phyloP scores from a whole-genome alignment of 176 grass and related monocot species.

The Areca catechu region DNA sequence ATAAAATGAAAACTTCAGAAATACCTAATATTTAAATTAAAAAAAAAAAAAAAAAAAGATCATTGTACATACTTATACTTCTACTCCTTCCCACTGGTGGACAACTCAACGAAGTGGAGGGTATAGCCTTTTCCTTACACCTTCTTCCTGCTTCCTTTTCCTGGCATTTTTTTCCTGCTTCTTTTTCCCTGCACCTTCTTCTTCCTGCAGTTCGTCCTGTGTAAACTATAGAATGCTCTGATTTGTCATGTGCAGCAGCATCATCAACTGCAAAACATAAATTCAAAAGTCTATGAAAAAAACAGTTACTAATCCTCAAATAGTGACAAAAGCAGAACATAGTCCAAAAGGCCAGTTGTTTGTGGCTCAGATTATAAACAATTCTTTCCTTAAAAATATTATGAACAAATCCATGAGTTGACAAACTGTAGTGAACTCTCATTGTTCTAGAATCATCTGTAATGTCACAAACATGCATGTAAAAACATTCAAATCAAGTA shows the following conservation, averaged over 20 bases:
- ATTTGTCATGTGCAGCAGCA: slow-evolving; percentile 4
- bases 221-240: slow-evolving; percentile 24
- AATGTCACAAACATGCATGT: no score
- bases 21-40: no score
- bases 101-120: slow-evolving; percentile 23
- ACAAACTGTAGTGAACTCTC: no score
- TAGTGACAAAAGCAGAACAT: no score
- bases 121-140: no score
- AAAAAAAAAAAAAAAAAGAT: neutral
- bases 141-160: no score
- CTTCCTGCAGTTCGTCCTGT: slow-evolving; percentile 1
- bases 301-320: neutral
- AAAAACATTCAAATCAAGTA: no score
- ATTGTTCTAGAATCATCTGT: no score
- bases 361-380: no score
- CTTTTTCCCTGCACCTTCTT: neutral
- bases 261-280: slow-evolving; percentile 1
- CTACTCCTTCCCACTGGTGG: slow-evolving; percentile 14
- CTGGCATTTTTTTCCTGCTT: neutral
- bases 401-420: no score
- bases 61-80: slow-evolving; percentile 2
- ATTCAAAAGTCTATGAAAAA: neutral
- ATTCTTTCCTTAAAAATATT: no score
- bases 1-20: neutral
- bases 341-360: no score